A percentile compares a stretch with the other conserved stretches of the same genome.
Evolutionary conservation across 2,329 filamentous ascomycete genomes (phyloP).

Genomic region (Phaeoacremonium minimum): DNA sequence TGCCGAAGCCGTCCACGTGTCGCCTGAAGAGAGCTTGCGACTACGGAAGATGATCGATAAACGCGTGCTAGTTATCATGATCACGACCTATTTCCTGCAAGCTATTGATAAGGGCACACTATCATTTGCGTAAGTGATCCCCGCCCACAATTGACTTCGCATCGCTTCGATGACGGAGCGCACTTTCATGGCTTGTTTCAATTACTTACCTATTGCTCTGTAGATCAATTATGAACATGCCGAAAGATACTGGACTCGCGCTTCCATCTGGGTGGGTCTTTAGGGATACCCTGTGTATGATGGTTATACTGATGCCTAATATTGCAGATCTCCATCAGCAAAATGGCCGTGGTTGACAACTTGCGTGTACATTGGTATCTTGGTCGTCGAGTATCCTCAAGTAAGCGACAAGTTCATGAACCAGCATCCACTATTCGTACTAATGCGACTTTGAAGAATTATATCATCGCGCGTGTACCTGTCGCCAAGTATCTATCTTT

Average conservation of each 20-base stretch:
- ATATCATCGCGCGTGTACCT: conserved; percentile 51
- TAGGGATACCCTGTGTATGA: not conserved
- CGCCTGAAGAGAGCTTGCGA: conserved; percentile 53
- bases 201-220: too few relatives aligned
- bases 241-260: too few relatives aligned
- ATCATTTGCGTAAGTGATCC: conserved; percentile 52
- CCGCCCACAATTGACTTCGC: too few relatives aligned
- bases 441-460: too few relatives aligned
- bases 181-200: too few relatives aligned
- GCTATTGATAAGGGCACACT: conserved; percentile 65
- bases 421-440: too few relatives aligned
- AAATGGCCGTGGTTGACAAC: conserved; percentile 70
- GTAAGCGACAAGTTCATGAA: too few relatives aligned
- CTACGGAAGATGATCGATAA: conserved; percentile 63
- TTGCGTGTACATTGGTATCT: conserved; percentile 68
- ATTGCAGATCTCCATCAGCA: not conserved
- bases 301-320: not conserved
- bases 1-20: conserved; percentile 50
- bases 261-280: too few relatives aligned
- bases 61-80: conserved; percentile 66
- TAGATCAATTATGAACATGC: conserved; percentile 16
- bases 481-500: conserved; percentile 63
- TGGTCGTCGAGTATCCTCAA: conserved; percentile 67
- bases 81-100: conserved; percentile 69
- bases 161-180: too few relatives aligned